Base-by-base conservation (phyloP, 1,284 basidiomycete species). In the Cutaneotrichosporon mucoides region DNA sequence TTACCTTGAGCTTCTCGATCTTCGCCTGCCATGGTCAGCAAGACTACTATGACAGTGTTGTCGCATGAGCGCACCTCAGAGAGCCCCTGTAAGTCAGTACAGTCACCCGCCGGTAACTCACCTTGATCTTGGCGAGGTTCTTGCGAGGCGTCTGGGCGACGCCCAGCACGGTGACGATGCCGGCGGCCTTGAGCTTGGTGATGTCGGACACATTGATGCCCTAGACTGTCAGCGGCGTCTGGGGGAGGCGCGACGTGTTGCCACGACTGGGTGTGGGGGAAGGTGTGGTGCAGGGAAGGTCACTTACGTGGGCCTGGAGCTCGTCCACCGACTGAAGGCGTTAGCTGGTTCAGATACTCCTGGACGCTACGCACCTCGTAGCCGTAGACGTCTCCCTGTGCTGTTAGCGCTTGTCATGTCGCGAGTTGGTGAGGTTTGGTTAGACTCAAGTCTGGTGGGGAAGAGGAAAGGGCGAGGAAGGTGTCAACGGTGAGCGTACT, bases 171-270 rank as follows among this genome's bases (percentile, higher is more conserved):
- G 81, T 82, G 12, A 80, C 77, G 48, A 80, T 76, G 8, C 81
- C 80, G 4, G 76, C 71, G 0, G 76, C 89, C 80, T 95, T 95
- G 65, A 96, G 85, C 78, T 96, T 96, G 59, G 88, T 76, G 58
- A 96, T 94, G 73, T 96, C 92, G 79, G 93, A 89, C 37, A 92
- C 87, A 66, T 94, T 95, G 76, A 95, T 94, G 16, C 92, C 92
- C 90, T 94, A 66, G 34, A n/a, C 46, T 10, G 34, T 53, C 11
- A 43, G 40, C 5, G 13, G 15, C 8, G 13, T 2, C 12, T 15
- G 37, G 9, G 9, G 49, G 33, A 24, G 24, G 44, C 11, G 16
- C 9, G 15, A 7, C 7, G 15, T 16, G 43, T 44, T 24, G n/a
- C 16, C 24, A 11, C 44, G 16, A 1, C 10, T 36, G 34, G 15